phyloP scores from a whole-genome alignment of 163 green algal species.

The Prototheca cutis region DNA sequence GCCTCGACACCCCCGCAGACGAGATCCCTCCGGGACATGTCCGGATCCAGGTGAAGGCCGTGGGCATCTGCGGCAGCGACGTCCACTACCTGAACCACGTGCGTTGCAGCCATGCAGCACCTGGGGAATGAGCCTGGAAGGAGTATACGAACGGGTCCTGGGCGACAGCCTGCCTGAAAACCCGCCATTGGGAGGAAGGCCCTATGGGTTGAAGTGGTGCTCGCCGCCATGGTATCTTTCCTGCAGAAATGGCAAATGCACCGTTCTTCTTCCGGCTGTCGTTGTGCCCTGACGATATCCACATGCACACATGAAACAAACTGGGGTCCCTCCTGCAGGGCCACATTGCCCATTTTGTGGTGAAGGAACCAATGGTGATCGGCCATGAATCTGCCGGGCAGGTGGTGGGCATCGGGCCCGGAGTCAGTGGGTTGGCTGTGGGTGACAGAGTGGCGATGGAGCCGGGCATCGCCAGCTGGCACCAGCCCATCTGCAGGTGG shows the following conservation, averaged over 20 bases:
- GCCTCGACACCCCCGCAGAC: background rate
- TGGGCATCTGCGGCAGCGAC: slow-evolving; percentile 57
- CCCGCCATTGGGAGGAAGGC: no score
- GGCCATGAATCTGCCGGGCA: slow-evolving; percentile 47
- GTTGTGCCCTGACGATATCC: no score
- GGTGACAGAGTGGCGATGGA: slow-evolving; percentile 54
- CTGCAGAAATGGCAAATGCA: no score
- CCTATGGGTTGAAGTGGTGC: no score
- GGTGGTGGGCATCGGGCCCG: slow-evolving; percentile 32
- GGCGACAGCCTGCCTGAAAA: no score
- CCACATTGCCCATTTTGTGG: slow-evolving; percentile 41
- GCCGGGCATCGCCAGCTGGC: slow-evolving; percentile 46
- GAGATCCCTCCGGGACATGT: slow-evolving; percentile 27
- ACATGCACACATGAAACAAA: no score
- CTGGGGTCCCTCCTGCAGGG: no score
- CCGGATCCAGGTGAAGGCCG: slow-evolving; percentile 37
- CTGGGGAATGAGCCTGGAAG: no score
- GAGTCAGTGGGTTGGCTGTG: slow-evolving; percentile 20
- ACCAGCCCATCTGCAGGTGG: slow-evolving; percentile 24
- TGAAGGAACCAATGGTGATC: slow-evolving; percentile 51
- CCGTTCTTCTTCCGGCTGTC: no score
- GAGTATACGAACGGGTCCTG: no score
- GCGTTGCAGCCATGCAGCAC: background rate
- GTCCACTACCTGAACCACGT: slow-evolving; percentile 47
- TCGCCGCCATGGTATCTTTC: no score